phyloP scores from a whole-genome alignment of 2,329 filamentous ascomycete species.

The Colletotrichum tanaceti region DNA sequence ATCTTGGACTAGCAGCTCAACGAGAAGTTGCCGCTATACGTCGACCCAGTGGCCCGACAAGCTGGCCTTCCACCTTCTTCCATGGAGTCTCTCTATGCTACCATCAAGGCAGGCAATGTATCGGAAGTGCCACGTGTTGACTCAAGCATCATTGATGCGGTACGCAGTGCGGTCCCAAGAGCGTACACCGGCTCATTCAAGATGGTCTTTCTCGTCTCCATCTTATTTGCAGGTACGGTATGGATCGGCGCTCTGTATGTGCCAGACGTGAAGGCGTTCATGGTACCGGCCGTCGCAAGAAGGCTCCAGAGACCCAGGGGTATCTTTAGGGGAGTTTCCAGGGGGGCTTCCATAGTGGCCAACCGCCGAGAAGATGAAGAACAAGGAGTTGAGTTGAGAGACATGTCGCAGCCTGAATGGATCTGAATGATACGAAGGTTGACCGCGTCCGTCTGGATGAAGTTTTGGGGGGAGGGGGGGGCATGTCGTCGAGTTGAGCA shows the following conservation, averaged over 20 bases:
- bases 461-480: neutral
- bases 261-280: constrained; percentile 56
- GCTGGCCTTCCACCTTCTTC: constrained; percentile 52
- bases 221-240: constrained; percentile 52
- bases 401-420: neutral
- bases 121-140: constrained; percentile 51
- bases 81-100: constrained; percentile 50
- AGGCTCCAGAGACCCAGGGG: constrained; percentile 50
- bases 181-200: constrained; percentile 58
- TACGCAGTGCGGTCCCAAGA: constrained; percentile 50
- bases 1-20: constrained; percentile 52
- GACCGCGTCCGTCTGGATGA: neutral
- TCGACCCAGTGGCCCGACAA: constrained; percentile 49
- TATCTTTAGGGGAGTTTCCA: too few species aligned
- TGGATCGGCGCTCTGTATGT: constrained; percentile 52
- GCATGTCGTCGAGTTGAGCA: neutral
- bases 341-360: neutral
- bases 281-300: constrained; percentile 58
- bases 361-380: neutral
- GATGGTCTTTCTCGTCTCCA: constrained; percentile 55
- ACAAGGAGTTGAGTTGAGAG: neutral
- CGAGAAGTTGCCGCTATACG: constrained; percentile 49
- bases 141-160: constrained; percentile 48
- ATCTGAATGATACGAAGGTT: too few species aligned
- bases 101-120: constrained; percentile 48